Conservation (phyloP, 169 alveolate species). For the Plasmodium chabaudi region DNA sequence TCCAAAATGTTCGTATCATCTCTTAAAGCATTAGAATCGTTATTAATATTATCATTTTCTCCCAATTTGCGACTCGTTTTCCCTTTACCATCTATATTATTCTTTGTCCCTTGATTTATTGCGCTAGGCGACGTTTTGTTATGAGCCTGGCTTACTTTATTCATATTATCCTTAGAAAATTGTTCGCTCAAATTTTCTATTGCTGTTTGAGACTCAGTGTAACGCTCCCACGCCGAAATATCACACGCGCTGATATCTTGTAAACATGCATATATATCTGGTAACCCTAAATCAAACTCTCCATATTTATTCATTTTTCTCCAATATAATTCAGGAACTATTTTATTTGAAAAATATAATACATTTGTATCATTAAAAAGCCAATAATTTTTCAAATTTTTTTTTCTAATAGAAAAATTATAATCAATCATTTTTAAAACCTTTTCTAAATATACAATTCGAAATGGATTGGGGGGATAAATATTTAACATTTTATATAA, state of each 20-base stretch:
- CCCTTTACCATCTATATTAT: constrained; percentile 5
- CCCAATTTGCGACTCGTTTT: neutral
- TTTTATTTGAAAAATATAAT: constrained; percentile 79
- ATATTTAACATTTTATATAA: constrained; percentile 88
- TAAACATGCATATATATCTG: constrained; percentile 75
- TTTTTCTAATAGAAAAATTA: constrained; percentile 81
- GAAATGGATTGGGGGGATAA: constrained; percentile 90
- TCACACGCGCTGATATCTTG: constrained; percentile 75
- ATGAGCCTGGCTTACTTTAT: neutral
- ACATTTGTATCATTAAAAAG: constrained; percentile 88
- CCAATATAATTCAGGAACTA: constrained; percentile 86
- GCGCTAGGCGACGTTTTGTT: neutral
- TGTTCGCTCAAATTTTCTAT: constrained; percentile 54
- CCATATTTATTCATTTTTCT: constrained; percentile 84
- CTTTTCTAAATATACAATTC: constrained; percentile 88
- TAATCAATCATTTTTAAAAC: constrained; percentile 90
- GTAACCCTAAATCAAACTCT: constrained; percentile 79
- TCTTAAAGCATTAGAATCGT: neutral
- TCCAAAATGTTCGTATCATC: neutral
- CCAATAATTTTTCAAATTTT: constrained; percentile 86
- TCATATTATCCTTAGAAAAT: constrained; percentile 11
- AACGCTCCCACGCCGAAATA: constrained; percentile 55
- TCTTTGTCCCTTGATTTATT: neutral
- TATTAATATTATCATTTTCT: neutral
- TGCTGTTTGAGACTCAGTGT: constrained; percentile 47